A percentile compares a stretch with the other conserved stretches of the same genome.
Conservation (phyloP, 1,139 yeast species). For the Nakaseomyces kungkrabaensis region DNA sequence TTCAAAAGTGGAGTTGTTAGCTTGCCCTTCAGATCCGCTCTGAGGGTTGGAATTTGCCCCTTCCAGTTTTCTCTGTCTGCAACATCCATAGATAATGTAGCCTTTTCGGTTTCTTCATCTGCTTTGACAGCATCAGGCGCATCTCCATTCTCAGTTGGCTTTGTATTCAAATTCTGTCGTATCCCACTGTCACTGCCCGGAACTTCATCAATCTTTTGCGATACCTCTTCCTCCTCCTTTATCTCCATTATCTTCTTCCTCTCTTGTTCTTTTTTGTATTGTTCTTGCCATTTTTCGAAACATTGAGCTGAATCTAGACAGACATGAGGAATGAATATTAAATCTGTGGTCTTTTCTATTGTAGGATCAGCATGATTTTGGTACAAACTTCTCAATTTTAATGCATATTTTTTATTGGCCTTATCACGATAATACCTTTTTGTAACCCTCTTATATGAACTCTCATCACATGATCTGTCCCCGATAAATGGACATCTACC, state of each 20-base stretch:
- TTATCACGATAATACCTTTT: slow-evolving; percentile 28
- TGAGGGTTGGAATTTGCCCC: neutral
- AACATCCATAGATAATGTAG: neutral
- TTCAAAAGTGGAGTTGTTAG: slow-evolving; percentile 9
- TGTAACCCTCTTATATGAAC: slow-evolving; percentile 21
- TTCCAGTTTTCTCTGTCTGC: neutral
- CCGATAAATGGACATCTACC: slow-evolving; percentile 67
- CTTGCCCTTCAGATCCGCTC: slow-evolving; percentile 3
- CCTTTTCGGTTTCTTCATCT: slow-evolving; percentile 3
- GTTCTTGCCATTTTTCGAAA: slow-evolving; percentile 12
- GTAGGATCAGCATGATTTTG: slow-evolving; percentile 24
- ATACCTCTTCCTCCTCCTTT: neutral
- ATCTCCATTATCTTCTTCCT: neutral
- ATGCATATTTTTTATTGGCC: slow-evolving; percentile 25
- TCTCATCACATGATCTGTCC: slow-evolving; percentile 32
- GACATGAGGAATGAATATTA: slow-evolving; percentile 18
- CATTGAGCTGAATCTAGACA: slow-evolving; percentile 17
- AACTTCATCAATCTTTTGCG: neutral
- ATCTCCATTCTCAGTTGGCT: neutral
- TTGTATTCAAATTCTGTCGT: neutral
- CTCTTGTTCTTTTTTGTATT: slow-evolving; percentile 4
- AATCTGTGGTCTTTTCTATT: slow-evolving; percentile 4
- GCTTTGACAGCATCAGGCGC: neutral
- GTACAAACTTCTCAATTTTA: slow-evolving; percentile 24
- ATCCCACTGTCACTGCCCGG: neutral